Base-by-base conservation (phyloP, 805 yeast species). In the Candida railenensis region DNA sequence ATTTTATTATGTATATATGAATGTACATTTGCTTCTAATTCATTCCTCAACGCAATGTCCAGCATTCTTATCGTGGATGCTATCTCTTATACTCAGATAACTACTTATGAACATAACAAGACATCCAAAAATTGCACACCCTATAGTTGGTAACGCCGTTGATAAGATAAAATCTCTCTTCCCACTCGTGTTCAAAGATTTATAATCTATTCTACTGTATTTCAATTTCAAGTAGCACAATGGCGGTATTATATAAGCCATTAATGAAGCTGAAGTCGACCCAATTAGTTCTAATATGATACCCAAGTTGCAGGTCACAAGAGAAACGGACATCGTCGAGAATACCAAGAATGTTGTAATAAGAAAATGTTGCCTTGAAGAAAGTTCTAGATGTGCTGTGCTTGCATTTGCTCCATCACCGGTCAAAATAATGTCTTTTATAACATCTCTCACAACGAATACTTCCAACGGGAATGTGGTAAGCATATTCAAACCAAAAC, bases 231-330 rank as follows among this genome's bases (percentile, higher is more conserved):
- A 63, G 56, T 77, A 87, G 56, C 97, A 91, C 61, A 85, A 62
- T 2, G 97, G 96, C 0, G 98, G 98, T 15, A 91, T 68, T 19
- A 91, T 89, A 61, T 88, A 91, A 0, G 98, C 97, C 85, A 92
- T 84, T 34, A 87, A 71, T 16, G 96, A 89, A 0, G 97, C 97
- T 0, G 96, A 86, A 0, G 96, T 86, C 0, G 97, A 91, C 1
- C 98, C 98, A 28, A 89, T 90, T 2, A 91, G 73, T 59, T 92
- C 97, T 36, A 91, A 72, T 22, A 92, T 84, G 11, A 94, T 87
- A 1, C 98, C 98, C 46, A 91, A 72, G 53, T 90, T 89, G 59
- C 97, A 91, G 0, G 97, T 89, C 47, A 82, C 66, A 28, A 92
- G 68, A 0, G 97, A 77, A 2, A 89, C 83, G 0, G 79, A 57